Base-by-base conservation (phyloP, 2,329 filamentous ascomycete genomes). In the Colletotrichum sp. region DNA sequence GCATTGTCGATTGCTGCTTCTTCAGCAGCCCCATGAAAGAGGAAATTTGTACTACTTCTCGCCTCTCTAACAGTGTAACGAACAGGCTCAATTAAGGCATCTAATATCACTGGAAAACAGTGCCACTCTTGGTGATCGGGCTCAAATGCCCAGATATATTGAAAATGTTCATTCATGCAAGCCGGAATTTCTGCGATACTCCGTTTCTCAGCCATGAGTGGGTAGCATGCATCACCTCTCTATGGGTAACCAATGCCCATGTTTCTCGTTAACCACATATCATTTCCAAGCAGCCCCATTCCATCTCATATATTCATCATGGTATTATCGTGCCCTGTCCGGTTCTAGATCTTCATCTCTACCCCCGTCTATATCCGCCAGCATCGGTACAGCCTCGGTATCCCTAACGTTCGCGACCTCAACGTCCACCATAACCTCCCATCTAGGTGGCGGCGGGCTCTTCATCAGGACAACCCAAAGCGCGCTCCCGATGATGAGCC, bases 401-500 rank as follows among this genome's bases (percentile, higher is more conserved):
- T 80, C 84, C 15, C 80, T 75, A 8, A 82, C 72, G 56, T 80
- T 81, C 9, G 75, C 80, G 26, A 68, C 43, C 79, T 80, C 76
- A 5, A 79, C 72, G 55, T 88, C 85, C 21, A 84, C 76, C 71
- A 87, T 85, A 18, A 79, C 80, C 9, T 70, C 78, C 28, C 71
- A 68, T 66, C 79, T 80, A 13, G 80, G 76, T 26, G 78, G 84
- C 71, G 80, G 77, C 32, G 81, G 76, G 75, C 84, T 84, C 79
- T 87, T 90, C 70, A 85, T 81, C 43, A 90, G 77, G 5, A 88
- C 85, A 1, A 88, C 88, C 78, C 88, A 89, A 10, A 91, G 80
- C 4, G 89, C 89, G 68, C 89, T 89, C 2, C 89, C 88, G 9
- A 91, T 81, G 56, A 91, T 90, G 56, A 91, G 80, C 6, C 84